Percentiles rank a stretch among this genome's conserved stretches.
Evolutionary conservation across 2,329 filamentous ascomycete species (phyloP).

Genomic region (Emydomyces testavorans): DNA sequence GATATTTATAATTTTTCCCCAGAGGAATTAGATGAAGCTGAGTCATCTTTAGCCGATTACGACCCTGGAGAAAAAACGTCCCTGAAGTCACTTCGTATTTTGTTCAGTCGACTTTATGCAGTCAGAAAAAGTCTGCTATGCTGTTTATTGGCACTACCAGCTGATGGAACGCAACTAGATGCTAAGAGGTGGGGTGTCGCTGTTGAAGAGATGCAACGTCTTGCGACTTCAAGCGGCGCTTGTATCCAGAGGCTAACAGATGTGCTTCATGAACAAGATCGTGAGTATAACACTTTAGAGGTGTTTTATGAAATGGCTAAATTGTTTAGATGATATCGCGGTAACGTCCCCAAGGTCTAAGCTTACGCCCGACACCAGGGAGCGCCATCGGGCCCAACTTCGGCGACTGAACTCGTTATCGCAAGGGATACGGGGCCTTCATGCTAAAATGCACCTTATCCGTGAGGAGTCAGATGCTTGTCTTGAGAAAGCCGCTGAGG

Average conservation of each 20-base stretch:
- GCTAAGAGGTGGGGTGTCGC: slow-evolving; percentile 67
- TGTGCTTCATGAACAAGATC: slow-evolving; percentile 68
- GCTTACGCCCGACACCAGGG: slow-evolving; percentile 46
- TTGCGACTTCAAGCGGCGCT: slow-evolving; percentile 51
- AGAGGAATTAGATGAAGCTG: slow-evolving; percentile 60
- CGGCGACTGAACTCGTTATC: slow-evolving; percentile 81
- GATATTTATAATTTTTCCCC: slow-evolving; percentile 75
- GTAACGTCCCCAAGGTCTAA: slow-evolving; percentile 36
- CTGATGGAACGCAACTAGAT: slow-evolving; percentile 65
- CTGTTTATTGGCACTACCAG: slow-evolving; percentile 76
- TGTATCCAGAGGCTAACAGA: slow-evolving; percentile 55
- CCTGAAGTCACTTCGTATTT: slow-evolving; percentile 66
- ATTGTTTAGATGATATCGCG: slow-evolving; percentile 30
- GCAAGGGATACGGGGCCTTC: slow-evolving; percentile 77
- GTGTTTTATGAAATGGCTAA: slow-evolving; percentile 5
- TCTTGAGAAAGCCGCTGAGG: slow-evolving; percentile 57
- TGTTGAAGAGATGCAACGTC: slow-evolving; percentile 57
- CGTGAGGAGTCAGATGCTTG: slow-evolving; percentile 77
- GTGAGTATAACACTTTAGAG: slow-evolving; percentile 39
- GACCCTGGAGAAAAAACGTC: slow-evolving; percentile 66
- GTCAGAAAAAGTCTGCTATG: slow-evolving; percentile 78
- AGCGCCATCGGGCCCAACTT: slow-evolving; percentile 75
- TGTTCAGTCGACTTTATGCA: slow-evolving; percentile 68
- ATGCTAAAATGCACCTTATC: slow-evolving; percentile 86
- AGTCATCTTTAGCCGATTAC: slow-evolving; percentile 50